Evolutionary conservation across 2,329 filamentous ascomycete species (phyloP).

Genomic region (Phialophora macrospora): DNA sequence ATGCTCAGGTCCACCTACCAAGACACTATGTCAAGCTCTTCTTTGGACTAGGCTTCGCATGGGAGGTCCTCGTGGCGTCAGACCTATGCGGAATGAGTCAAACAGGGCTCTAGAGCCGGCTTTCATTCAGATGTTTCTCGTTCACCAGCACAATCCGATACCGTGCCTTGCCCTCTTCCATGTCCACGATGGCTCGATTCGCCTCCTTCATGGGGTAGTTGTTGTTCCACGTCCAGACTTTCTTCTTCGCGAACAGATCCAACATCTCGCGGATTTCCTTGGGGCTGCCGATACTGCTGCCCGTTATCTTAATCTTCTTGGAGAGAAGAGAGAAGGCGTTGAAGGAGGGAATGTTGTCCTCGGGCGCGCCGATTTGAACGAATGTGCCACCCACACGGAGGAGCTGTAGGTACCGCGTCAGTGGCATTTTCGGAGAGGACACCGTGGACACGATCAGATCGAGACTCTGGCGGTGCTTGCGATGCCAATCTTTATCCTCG

Average conservation of each 20-base stretch:
- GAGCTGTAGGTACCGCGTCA: conserved; percentile 65
- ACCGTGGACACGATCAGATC: conserved; percentile 65
- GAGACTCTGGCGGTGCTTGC: conserved; percentile 54
- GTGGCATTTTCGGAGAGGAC: conserved; percentile 65
- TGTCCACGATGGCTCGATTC: conserved; percentile 51
- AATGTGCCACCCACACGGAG: conserved; percentile 65
- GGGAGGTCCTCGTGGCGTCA: neutral
- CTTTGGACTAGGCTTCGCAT: neutral
- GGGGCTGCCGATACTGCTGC: conserved; percentile 53
- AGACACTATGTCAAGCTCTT: neutral
- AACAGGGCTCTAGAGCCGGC: neutral
- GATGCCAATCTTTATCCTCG: conserved; percentile 61
- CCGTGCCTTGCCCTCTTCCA: conserved; percentile 53
- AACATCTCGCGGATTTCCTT: conserved; percentile 54
- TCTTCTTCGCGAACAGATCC: conserved; percentile 50
- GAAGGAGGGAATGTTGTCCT: conserved; percentile 62
- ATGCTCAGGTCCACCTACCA: neutral
- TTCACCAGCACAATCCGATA: conserved; percentile 56
- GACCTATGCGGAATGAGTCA: neutral
- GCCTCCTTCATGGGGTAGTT: conserved; percentile 51
- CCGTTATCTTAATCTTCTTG: conserved; percentile 61
- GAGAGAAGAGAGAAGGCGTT: conserved; percentile 63
- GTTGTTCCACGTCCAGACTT: conserved; percentile 53
- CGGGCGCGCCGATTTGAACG: conserved; percentile 71
- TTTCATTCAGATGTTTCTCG: conserved; percentile 31